Evolutionary conservation across 2,329 filamentous ascomycete genomes (phyloP), one percentile per base, ranked within the genome.

Genomic region (Stromatinia cepivora): DNA sequence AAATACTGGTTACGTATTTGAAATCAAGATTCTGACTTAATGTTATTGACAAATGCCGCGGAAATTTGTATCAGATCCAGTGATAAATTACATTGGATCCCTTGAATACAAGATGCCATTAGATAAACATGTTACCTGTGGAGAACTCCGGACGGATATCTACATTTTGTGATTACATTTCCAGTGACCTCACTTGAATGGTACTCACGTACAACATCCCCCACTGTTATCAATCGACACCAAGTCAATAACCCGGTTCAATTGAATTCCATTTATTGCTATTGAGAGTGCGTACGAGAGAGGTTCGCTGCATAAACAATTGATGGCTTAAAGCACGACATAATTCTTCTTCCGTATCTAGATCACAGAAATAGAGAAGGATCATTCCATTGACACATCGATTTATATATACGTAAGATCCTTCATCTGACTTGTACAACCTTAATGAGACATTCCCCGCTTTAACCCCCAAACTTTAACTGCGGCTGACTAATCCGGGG

Each of bases 291-390:
- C 45, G n/a, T 57, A 15, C 31, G 10, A n/a, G 54, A 34, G n/a
- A 63, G 61, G 46, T 10, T 50, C 61, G 13, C 59, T 52, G 61
- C 46, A 63, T 63, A 31, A 63, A 63, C 4, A 50, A 63, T 63
- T 20, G 46, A 52, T 63, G 31, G 61, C 46, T 63, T 52, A n/a
- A 39, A 52, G 52, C 61, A 63, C 61, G 39, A 39, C 61, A 52
- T 39, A 5, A 7, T 28, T 11, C 31, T 28, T 36, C 31, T 28
- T 7, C 31, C 8, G 20, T 25, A 20, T 39, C n/a, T 31, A 52
- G 46, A n/a, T 11, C 46, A 63, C n/a, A 25, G 46, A 28, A 28
- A 46, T 39, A 52, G 31, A 63, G 59, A 25, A 52, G 2, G 34
- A 46, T 39, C 31, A 63, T 52, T 39, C 39, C 46, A 63, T 63